Evolutionary conservation across 1,284 basidiomycete genomes (phyloP).

Genomic region (Acaromyces ingoldii): DNA sequence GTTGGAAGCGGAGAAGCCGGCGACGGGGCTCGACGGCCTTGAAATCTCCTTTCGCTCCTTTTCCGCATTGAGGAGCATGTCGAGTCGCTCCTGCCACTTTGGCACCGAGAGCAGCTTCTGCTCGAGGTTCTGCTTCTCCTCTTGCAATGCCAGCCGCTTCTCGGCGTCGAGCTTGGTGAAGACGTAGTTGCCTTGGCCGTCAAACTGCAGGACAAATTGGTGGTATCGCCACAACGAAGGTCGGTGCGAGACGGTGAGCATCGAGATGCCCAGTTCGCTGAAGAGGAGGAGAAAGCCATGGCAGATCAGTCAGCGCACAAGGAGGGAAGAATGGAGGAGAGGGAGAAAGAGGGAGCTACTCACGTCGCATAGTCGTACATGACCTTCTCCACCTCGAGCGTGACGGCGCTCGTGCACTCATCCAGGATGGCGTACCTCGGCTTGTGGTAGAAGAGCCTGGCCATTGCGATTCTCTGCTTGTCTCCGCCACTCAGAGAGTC

Average conservation of each 20-base stretch:
- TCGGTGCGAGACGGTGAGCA: constrained; percentile 52
- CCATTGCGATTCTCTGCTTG: constrained; percentile 83
- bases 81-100: constrained; percentile 71
- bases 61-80: constrained; percentile 59
- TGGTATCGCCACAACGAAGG: constrained; percentile 92
- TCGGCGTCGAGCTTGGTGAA: constrained; percentile 89
- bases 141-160: constrained; percentile 81
- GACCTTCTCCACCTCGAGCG: constrained; percentile 80
- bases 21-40: background rate
- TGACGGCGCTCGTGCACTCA: constrained; percentile 91
- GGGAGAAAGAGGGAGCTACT: background rate
- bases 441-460: constrained; percentile 87
- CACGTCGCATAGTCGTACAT: constrained; percentile 91
- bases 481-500: constrained; percentile 80
- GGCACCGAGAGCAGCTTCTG: constrained; percentile 59
- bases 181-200: constrained; percentile 58
- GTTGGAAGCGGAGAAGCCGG: background rate
- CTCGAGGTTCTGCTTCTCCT: constrained; percentile 65
- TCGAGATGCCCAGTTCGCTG: constrained; percentile 56
- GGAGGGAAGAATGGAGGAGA: background rate
- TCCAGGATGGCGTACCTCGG: constrained; percentile 97
- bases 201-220: constrained; percentile 69
- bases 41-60: background rate
- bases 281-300: constrained; percentile 44
- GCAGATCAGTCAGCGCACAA: background rate